Percentiles rank a stretch among this genome's conserved stretches.
Evolutionary conservation across 2,329 filamentous ascomycete genomes (phyloP).

Genomic region (Sclerotinia sclerotiorum): DNA sequence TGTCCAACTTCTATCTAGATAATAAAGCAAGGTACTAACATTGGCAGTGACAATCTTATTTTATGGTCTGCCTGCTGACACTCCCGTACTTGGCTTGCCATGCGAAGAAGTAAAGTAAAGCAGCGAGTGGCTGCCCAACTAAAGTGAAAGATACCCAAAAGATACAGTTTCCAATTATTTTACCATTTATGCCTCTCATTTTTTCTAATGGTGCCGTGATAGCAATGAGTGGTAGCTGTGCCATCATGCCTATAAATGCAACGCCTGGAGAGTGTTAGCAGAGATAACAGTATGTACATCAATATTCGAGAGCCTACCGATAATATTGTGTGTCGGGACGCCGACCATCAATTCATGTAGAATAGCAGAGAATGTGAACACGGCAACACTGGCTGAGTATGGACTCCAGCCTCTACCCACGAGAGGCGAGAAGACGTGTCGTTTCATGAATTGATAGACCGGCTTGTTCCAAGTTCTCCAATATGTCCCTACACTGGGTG

Average conservation of each 20-base stretch:
- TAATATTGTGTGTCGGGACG: slow-evolving; percentile 89
- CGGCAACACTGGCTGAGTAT: slow-evolving; percentile 68
- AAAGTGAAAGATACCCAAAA: slow-evolving; percentile 98
- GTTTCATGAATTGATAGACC: slow-evolving; percentile 93
- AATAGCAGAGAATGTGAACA: slow-evolving; percentile 85
- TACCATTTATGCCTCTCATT: slow-evolving; percentile 71
- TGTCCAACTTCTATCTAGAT: neutral
- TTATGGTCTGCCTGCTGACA: slow-evolving; percentile 50
- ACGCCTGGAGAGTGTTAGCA: slow-evolving; percentile 58
- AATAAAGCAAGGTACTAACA: neutral
- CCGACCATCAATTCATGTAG: slow-evolving; percentile 92
- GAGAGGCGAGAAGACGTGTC: slow-evolving; percentile 88
- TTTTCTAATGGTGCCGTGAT: slow-evolving; percentile 78
- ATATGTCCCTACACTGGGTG: slow-evolving; percentile 78
- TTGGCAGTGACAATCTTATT: slow-evolving; percentile 15
- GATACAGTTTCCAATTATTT: slow-evolving; percentile 83
- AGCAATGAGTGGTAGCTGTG: slow-evolving; percentile 84
- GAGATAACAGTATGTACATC: slow-evolving; percentile 21
- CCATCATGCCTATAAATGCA: slow-evolving; percentile 90
- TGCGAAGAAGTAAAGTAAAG: slow-evolving; percentile 92
- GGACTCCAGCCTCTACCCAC: slow-evolving; percentile 79
- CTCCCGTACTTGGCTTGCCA: slow-evolving; percentile 98
- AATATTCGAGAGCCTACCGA: slow-evolving; percentile 56
- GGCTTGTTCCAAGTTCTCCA: slow-evolving; percentile 98
- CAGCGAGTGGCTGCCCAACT: slow-evolving; percentile 90